Evolutionary conservation across 2,329 filamentous ascomycete genomes (phyloP), one percentile per base, ranked within the genome.

Genomic region (Ambrosiella cleistominuta): DNA sequence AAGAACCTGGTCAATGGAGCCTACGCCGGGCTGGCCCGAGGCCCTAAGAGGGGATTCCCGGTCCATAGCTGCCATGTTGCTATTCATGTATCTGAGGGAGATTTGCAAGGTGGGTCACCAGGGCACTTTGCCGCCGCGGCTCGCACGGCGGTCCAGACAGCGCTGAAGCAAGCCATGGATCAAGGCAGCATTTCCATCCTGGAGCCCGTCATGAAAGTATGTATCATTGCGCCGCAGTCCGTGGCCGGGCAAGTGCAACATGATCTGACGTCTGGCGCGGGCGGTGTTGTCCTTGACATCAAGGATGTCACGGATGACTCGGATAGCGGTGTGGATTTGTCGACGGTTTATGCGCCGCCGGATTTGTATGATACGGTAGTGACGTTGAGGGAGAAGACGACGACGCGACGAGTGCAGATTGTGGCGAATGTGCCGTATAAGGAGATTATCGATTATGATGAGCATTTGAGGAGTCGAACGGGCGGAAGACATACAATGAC

Each of bases 371-470:
- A 81, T 56, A 75, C 75, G 49, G 70, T 79, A 53, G 76, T 76
- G 35, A 91, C 73, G 67, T 73, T 72, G 64, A 74, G 71, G 49
- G 76, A 75, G 66, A 75, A 73, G 64, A 74, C 70, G 42, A 71
- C 70, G 39, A 70, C 71, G 58, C 71, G 74, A 51, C 75, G 72
- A 71, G 73, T 77, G 60, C 77, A 84, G 54, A 88, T 98, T 63
- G 82, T 85, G 9, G 93, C 90, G 19, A 82, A 86, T 65, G 91
- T 97, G 36, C 93, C 93, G 38, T 75, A 97, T 65, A 94, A 93
- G 71, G 91, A 97, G 70, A 96, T 97, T 88, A 83, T 97, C 40
- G 87, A 91, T 47, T 98, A 97, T 69, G 75, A 97, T 64, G 88
- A 88, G 68, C 87, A 94, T 67, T 71, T 98, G 62, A 76, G 93